phyloP scores from a whole-genome alignment of 352 stramenopile genomes.

The Globisporangium cystogenes region DNA sequence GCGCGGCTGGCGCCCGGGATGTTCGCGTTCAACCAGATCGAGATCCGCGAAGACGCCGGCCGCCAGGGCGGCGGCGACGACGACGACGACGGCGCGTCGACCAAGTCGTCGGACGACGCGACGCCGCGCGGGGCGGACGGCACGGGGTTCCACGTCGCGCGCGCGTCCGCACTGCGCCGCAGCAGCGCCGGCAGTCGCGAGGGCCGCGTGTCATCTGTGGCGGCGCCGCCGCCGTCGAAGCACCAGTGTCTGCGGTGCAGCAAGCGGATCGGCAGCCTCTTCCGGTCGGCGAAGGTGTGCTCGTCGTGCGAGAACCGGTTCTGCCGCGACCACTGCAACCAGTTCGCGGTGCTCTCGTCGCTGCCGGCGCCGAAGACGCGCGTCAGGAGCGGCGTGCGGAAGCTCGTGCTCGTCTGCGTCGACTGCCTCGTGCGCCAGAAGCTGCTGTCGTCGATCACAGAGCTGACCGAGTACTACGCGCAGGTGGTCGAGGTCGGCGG shows the following conservation, averaged over 20 bases:
- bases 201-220: neutral
- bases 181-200: constrained; percentile 3
- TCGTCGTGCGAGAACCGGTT: constrained; percentile 42
- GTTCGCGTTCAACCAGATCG: constrained; percentile 48
- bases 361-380: constrained; percentile 10
- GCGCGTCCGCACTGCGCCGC: neutral
- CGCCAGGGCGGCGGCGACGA: constrained; percentile 14
- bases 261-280: constrained; percentile 31
- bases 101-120: constrained; percentile 10
- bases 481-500: constrained; percentile 40
- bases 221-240: constrained; percentile 16
- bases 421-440: constrained; percentile 54
- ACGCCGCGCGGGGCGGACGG: neutral
- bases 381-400: constrained; percentile 6
- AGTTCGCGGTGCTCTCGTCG: constrained; percentile 20
- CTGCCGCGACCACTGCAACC: constrained; percentile 41
- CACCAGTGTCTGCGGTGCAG: constrained; percentile 33
- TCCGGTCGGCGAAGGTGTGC: constrained; percentile 44
- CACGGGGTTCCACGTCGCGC: neutral
- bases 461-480: constrained; percentile 16
- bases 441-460: constrained; percentile 29
- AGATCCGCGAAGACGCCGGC: constrained; percentile 20
- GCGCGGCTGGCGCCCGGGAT: constrained; percentile 21
- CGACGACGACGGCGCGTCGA: constrained; percentile 6
- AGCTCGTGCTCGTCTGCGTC: constrained; percentile 22